Evolutionary conservation across 140 eudicot species (phyloP).

Genomic region (Flaveria floridana): DNA sequence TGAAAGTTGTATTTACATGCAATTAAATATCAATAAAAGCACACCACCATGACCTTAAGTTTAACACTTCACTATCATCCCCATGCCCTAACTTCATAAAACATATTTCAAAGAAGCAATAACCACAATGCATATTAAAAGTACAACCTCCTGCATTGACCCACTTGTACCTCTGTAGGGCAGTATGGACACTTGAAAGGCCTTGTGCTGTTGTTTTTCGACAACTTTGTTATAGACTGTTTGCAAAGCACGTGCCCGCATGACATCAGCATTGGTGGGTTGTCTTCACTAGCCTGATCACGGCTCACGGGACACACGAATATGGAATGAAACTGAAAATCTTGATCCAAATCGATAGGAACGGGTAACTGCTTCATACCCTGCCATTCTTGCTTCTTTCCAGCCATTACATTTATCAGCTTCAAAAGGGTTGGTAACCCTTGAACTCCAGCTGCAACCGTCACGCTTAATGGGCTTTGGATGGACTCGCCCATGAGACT

Average conservation of each 20-base stretch:
- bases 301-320: conserved; percentile 97
- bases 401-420: conserved; percentile 86
- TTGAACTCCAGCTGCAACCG: conserved; percentile 83
- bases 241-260: conserved; percentile 96
- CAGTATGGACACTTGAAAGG: conserved; percentile 96
- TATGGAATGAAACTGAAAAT: conserved; percentile 81
- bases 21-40: conserved; percentile 4
- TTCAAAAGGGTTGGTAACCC: conserved; percentile 90
- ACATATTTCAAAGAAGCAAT: not conserved
- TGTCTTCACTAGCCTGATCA: conserved; percentile 88
- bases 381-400: conserved; percentile 87
- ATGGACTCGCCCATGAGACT: conserved; percentile 72
- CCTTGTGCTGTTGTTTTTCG: conserved; percentile 78
- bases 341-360: conserved; percentile 71
- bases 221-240: conserved; percentile 80
- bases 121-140: conserved; percentile 42
- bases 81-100: conserved; percentile 14
- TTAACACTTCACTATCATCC: conserved; percentile 1
- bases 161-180: conserved; percentile 77
- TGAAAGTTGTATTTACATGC: conserved; percentile 13
- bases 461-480: conserved; percentile 77
- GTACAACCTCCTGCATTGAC: conserved; percentile 66
- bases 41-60: conserved; percentile 4
- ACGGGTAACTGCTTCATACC: conserved; percentile 87
- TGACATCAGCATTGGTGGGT: conserved; percentile 88